These are phyloP conservation scores for Colletotrichum tofieldiae DNA, from an alignment of 2,329 filamentous ascomycete species.

Conservation along the genomic window DNA sequence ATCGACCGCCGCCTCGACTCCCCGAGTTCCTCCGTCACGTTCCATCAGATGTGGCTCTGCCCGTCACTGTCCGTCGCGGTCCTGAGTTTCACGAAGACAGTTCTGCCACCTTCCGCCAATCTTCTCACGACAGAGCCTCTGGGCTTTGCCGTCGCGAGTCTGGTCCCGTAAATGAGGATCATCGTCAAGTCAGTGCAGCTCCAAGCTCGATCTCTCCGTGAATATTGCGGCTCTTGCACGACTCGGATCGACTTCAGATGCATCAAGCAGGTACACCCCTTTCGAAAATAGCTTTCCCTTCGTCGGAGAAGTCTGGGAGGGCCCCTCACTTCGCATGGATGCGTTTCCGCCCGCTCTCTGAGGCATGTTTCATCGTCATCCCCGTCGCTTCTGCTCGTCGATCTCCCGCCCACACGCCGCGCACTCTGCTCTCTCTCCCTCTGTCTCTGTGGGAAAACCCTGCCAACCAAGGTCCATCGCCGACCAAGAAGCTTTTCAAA, in stretches of 20 bases:
- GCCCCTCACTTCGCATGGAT: conserved; percentile 38
- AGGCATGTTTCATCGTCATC: conserved; percentile 40
- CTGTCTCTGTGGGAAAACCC: neutral
- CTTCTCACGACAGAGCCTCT: neutral
- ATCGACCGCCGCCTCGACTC: neutral
- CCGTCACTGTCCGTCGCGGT: neutral
- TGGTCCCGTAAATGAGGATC: neutral
- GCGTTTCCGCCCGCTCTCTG: conserved; percentile 35
- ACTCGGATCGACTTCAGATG: neutral
- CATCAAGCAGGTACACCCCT: neutral
- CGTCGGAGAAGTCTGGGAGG: conserved; percentile 11
- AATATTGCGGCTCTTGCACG: conserved; percentile 3
- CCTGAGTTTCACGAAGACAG: neutral
- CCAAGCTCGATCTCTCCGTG: too few species aligned
- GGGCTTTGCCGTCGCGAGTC: neutral
- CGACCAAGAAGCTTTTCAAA: neutral
- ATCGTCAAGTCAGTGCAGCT: neutral
- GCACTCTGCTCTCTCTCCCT: neutral
- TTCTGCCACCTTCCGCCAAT: neutral
- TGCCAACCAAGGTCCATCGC: neutral
- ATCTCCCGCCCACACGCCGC: conserved; percentile 33
- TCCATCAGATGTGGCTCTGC: neutral
- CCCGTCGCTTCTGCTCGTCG: conserved; percentile 35
- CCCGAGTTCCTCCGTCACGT: neutral
- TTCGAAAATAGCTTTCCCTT: conserved; percentile 27